Conservation (phyloP, 306 rosid genomes). For the Prunus mongolica region DNA sequence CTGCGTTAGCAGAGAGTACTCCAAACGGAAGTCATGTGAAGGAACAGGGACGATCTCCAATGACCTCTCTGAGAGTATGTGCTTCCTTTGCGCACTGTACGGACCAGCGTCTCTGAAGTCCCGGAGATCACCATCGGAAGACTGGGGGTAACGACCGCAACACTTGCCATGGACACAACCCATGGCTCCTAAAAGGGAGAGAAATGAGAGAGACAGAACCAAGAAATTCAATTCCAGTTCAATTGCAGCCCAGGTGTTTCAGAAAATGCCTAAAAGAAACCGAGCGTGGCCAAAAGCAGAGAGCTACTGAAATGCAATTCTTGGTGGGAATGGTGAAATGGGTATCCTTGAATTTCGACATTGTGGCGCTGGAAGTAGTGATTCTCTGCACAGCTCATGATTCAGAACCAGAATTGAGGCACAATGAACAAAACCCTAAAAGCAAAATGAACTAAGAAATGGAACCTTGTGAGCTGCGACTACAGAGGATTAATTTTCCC, state of each 20-base stretch:
- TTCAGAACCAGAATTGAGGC: slow-evolving; percentile 17
- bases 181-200: slow-evolving; percentile 35
- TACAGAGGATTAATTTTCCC: not conserved
- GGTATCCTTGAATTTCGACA: slow-evolving; percentile 33
- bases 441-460: slow-evolving; percentile 11
- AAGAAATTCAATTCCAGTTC: slow-evolving; percentile 23
- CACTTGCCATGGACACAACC: slow-evolving; percentile 90
- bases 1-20: slow-evolving; percentile 75
- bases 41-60: slow-evolving; percentile 69
- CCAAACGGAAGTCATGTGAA: slow-evolving; percentile 63
- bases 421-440: slow-evolving; percentile 32
- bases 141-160: slow-evolving; percentile 49
- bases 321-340: slow-evolving; percentile 6
- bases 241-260: slow-evolving; percentile 26
- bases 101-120: slow-evolving; percentile 46
- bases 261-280: slow-evolving; percentile 10
- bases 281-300: slow-evolving; percentile 3
- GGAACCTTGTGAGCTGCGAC: not conserved
- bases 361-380: slow-evolving; percentile 22
- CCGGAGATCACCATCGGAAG: slow-evolving; percentile 52
- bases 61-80: slow-evolving; percentile 62
- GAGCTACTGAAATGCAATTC: slow-evolving; percentile 12
- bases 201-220: slow-evolving; percentile 9
- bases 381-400: slow-evolving; percentile 13
- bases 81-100: slow-evolving; percentile 45